Conservation (phyloP, 2,329 filamentous ascomycete species). For the Beauveria varroae region DNA sequence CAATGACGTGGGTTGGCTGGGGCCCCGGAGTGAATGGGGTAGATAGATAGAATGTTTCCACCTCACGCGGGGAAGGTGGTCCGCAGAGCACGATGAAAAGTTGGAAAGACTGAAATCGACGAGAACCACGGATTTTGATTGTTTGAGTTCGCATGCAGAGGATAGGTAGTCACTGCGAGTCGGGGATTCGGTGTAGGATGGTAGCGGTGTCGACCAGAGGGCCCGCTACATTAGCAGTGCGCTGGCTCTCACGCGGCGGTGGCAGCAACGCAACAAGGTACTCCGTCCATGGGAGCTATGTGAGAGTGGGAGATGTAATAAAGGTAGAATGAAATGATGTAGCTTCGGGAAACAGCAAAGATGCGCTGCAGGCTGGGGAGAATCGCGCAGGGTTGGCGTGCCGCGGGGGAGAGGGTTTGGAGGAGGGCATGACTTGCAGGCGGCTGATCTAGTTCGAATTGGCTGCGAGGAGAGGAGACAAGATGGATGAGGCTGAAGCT, state of each 20-base stretch:
- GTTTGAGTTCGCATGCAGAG: not conserved
- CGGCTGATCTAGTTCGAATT: not conserved
- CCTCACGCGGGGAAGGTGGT: not conserved
- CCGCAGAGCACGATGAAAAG: not conserved
- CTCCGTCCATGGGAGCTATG: not conserved
- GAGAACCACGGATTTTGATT: not conserved
- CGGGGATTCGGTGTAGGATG: not conserved
- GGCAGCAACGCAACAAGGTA: not conserved
- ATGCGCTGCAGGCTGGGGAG: not conserved
- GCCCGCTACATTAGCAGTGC: not conserved
- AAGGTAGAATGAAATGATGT: not conserved
- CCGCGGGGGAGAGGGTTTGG: not conserved
- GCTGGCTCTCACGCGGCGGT: not conserved
- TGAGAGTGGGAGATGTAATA: not conserved
- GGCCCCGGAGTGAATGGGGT: not conserved
- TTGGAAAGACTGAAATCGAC: not conserved
- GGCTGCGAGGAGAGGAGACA: no score
- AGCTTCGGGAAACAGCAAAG: not conserved
- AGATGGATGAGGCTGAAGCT: not conserved
- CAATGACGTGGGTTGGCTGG: conserved; percentile 1
- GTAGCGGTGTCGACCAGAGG: not conserved
- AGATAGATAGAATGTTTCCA: not conserved
- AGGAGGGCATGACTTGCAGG: not conserved
- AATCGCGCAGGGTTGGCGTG: not conserved
- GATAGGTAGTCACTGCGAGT: not conserved